phyloP scores from a whole-genome alignment of 495 filamentous ascomycete species.

The Xylaria cubensis region DNA sequence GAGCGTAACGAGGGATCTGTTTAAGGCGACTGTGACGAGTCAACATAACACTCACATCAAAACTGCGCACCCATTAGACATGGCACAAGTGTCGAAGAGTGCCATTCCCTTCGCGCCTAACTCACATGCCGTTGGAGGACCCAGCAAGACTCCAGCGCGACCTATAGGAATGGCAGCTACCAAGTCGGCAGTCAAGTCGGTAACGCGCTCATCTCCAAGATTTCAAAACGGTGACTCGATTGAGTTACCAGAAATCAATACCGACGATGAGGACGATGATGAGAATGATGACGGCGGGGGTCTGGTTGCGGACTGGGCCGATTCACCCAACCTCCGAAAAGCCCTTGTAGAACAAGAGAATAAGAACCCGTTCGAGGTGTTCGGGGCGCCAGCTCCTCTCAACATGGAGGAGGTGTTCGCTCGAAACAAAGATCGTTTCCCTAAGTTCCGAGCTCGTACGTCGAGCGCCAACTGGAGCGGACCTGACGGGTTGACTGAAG shows the following conservation, averaged over 20 bases:
- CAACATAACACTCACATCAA: constrained; percentile 65
- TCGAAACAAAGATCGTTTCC: constrained; percentile 76
- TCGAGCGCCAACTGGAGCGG: constrained; percentile 94
- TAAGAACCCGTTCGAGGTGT: constrained; percentile 84
- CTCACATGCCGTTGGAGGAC: constrained; percentile 57
- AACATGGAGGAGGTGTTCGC: constrained; percentile 96
- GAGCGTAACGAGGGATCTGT: constrained; percentile 46
- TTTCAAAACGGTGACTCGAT: constrained; percentile 83
- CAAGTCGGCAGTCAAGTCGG: constrained; percentile 58
- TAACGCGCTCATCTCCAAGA: constrained; percentile 73
- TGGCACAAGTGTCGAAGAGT: constrained; percentile 82
- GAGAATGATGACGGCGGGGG: constrained; percentile 54
- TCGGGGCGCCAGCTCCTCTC: constrained; percentile 84
- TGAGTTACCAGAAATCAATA: constrained; percentile 85
- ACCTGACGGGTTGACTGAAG: constrained; percentile 85
- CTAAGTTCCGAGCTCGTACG: constrained; percentile 84
- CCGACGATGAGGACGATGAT: constrained; percentile 84
- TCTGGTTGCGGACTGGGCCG: constrained; percentile 78
- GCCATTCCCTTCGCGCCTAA: constrained; percentile 87
- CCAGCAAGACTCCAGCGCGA: constrained; percentile 68
- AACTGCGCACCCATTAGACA: constrained; percentile 71
- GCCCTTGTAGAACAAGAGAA: constrained; percentile 78
- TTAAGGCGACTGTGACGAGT: constrained; percentile 56
- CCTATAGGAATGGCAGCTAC: constrained; percentile 49
- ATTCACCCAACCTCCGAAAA: constrained; percentile 76